Evolutionary conservation across 768 basidiomycete species (phyloP).

Genomic region (Suillus sp.): DNA sequence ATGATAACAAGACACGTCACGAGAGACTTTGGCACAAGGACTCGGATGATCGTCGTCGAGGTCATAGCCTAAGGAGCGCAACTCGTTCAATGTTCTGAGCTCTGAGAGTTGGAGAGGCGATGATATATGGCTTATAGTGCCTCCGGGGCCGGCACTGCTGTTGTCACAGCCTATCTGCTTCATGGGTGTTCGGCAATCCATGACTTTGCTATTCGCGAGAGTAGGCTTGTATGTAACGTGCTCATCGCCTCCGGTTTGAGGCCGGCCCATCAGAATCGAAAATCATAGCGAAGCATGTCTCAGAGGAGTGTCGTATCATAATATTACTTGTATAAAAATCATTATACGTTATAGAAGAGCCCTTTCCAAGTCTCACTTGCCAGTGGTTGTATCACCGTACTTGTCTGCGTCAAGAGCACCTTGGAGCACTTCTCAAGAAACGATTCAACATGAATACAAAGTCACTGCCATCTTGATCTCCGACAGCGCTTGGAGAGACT

Average conservation of each 20-base stretch:
- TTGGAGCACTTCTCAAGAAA: neutral
- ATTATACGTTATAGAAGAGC: neutral
- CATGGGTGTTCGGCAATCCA: neutral
- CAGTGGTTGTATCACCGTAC: neutral
- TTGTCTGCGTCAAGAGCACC: neutral
- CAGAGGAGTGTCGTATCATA: constrained; percentile 1
- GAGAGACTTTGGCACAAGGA: neutral
- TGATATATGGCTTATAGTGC: neutral
- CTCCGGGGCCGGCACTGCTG: neutral
- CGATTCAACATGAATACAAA: neutral
- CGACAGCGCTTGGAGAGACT: neutral
- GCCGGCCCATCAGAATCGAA: neutral
- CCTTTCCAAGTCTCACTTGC: too few species aligned
- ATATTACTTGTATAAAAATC: neutral
- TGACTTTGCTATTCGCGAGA: neutral
- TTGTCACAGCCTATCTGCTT: neutral
- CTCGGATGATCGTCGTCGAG: neutral
- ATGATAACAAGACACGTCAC: neutral
- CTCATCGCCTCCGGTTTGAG: neutral
- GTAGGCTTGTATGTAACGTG: neutral
- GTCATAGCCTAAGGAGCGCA: neutral
- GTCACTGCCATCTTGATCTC: neutral
- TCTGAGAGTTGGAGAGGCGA: neutral
- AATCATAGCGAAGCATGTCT: neutral
- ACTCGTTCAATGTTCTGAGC: neutral